Conservation (phyloP, 208 protist genomes). For the Acanthamoeba triangularis region DNA sequence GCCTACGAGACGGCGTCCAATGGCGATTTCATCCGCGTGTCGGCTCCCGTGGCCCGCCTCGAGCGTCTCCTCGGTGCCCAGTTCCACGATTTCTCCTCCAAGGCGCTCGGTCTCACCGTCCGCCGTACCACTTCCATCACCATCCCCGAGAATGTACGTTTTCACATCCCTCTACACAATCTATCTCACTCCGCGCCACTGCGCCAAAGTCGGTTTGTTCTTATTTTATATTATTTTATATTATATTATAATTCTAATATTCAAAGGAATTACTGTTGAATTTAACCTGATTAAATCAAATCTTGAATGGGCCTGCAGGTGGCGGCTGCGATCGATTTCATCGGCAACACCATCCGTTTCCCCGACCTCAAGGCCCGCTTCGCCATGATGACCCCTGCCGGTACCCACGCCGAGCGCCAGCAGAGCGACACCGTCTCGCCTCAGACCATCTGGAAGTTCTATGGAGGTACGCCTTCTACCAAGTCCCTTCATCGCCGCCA, state of each 20-base stretch:
- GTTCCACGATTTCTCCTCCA: slow-evolving; percentile 42
- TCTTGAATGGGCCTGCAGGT: not conserved
- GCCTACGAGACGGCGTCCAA: not conserved
- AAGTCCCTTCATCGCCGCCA: too few relatives aligned
- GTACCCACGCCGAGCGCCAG: not conserved
- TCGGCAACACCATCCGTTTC: slow-evolving; percentile 67
- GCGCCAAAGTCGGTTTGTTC: not conserved
- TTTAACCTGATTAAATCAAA: not conserved
- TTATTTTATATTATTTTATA: not conserved
- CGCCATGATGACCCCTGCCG: slow-evolving; percentile 1
- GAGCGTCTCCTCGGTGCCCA: slow-evolving; percentile 10
- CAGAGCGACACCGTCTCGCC: slow-evolving; percentile 11
- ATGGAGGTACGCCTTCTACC: not conserved
- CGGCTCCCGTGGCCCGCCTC: not conserved
- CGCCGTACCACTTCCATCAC: not conserved
- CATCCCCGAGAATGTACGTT: not conserved
- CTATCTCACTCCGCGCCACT: not conserved
- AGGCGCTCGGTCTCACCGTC: not conserved
- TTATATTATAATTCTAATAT: not conserved
- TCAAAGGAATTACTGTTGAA: not conserved
- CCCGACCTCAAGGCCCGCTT: not conserved
- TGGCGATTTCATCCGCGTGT: slow-evolving; percentile 16
- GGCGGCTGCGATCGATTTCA: slow-evolving; percentile 42
- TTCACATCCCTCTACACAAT: not conserved
- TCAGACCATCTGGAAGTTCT: slow-evolving; percentile 66